These are phyloP conservation scores for Teratosphaeriaceae sp. DNA, from an alignment of 2,329 filamentous ascomycete genomes.

Conservation along the genomic window DNA sequence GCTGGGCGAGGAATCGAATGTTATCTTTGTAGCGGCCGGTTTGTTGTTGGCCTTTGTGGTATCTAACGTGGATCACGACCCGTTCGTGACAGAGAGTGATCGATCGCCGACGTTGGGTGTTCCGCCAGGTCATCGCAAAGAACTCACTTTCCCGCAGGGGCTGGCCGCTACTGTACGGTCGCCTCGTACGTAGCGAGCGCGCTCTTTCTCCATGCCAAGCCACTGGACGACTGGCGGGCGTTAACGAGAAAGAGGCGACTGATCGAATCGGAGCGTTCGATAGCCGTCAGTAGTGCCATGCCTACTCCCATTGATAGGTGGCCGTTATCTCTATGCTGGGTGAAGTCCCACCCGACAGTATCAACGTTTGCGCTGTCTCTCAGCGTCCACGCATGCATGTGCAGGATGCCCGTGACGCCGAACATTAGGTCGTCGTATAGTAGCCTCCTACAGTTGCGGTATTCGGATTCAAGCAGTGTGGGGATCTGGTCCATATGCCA, in stretches of 20 bases:
- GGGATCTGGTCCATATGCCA: constrained; percentile 9
- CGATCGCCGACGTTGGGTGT: constrained; percentile 6
- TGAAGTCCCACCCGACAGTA: constrained; percentile 9
- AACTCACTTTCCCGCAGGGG: constrained; percentile 10
- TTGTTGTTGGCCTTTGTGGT: constrained; percentile 11
- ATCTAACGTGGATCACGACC: constrained; percentile 10
- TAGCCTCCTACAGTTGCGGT: constrained; percentile 4
- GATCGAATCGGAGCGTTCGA: not conserved
- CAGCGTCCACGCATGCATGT: constrained; percentile 1
- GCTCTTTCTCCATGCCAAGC: not conserved
- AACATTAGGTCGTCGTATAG: constrained; percentile 9
- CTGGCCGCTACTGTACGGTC: constrained; percentile 7
- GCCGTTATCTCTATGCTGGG: constrained; percentile 7
- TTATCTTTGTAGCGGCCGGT: constrained; percentile 10
- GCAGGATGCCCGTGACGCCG: constrained; percentile 1
- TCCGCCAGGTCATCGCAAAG: constrained; percentile 7
- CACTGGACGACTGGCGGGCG: not conserved
- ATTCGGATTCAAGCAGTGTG: constrained; percentile 8
- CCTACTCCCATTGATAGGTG: not conserved
- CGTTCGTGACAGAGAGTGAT: constrained; percentile 6
- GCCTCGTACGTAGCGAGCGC: constrained; percentile 5
- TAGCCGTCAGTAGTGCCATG: not conserved
- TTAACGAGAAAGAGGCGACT: not conserved
- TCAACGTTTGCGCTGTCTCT: constrained; percentile 8
- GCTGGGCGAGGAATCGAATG: constrained; percentile 10